Base-by-base conservation (phyloP, 352 stramenopile genomes). In the Phytophthora pistaciae region DNA sequence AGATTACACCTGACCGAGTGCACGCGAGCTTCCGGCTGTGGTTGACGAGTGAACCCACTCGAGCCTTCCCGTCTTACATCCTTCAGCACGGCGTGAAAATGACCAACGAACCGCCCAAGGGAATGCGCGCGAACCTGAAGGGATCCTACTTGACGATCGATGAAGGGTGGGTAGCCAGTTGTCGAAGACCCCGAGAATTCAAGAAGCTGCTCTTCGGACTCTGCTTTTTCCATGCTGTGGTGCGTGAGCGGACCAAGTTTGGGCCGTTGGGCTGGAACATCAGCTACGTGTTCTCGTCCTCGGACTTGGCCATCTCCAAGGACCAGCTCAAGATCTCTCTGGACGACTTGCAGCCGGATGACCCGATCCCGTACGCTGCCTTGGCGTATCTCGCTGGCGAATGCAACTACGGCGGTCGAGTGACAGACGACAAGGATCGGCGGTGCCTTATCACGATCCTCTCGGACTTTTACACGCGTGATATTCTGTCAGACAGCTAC, bases 61-160 rank as follows among this genome's bases (percentile, higher is more conserved):
- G 83, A 0, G 83, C 94, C 11, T 99, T 99, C 70, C 96, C 96
- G 44, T 96, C 95, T 1, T 98, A 93, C 56, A 97, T 99, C 38
- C 81, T 99, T 13, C 95, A 97, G 54, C 95, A 97, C 53, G 91
- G 91, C 14, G 88, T 98, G 57, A 99, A 99, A 78, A 98, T 99
- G 90, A 99, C 96, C 20, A 98, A 98, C 54, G 96, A 99, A 56
- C 95, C 96, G 7, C 94, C 96, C 0, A 97, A 98, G 56, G 96
- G 96, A 8, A 96, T 99, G 89, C 85, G 95, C 18, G 93, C 94
- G 9, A 99, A 98, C 74, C 66, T 99, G 10, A 95, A 98, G 56
- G 93, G 92, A 5, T 96, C 90, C n/a, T 98, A 96, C 68, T 56
- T 93, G 55, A 96, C 85, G 1, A 89, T 96, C 49, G 85, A 95